Conservation (phyloP, 345 rosid genomes). For the Syzygium aromaticum region DNA sequence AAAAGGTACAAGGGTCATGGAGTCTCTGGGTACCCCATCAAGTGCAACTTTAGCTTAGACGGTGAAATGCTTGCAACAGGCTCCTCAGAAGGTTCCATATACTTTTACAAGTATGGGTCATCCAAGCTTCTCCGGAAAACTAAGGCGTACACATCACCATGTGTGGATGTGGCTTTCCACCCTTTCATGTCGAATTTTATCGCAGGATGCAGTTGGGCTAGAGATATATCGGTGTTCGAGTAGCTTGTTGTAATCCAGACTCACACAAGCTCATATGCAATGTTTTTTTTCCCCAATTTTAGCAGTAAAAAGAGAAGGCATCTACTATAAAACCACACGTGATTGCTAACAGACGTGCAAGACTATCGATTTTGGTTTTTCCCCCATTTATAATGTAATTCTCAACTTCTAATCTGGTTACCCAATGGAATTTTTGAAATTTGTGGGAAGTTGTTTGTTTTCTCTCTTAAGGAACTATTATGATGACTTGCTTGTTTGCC, state of each 20-base stretch:
- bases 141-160: slow-evolving; percentile 56
- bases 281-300: too few relatives aligned
- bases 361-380: not conserved
- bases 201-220: slow-evolving; percentile 77
- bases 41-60: slow-evolving; percentile 66
- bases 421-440: not conserved
- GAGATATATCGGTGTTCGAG: slow-evolving; percentile 45
- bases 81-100: slow-evolving; percentile 69
- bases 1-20: slow-evolving; percentile 60
- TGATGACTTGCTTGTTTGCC: not conserved
- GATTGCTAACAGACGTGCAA: not conserved
- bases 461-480: not conserved
- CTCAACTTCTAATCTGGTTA: not conserved
- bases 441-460: not conserved
- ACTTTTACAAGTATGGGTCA: slow-evolving; percentile 40
- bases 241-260: not conserved
- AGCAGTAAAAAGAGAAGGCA: too few relatives aligned
- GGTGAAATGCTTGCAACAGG: slow-evolving; percentile 63
- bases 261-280: not conserved
- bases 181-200: slow-evolving; percentile 51
- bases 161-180: slow-evolving; percentile 61
- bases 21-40: slow-evolving; percentile 75
- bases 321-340: not conserved
- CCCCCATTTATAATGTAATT: slow-evolving; percentile 12
- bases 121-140: slow-evolving; percentile 43